Conservation (phyloP, 2,329 filamentous ascomycete genomes). For the Penicillium brasilianum region DNA sequence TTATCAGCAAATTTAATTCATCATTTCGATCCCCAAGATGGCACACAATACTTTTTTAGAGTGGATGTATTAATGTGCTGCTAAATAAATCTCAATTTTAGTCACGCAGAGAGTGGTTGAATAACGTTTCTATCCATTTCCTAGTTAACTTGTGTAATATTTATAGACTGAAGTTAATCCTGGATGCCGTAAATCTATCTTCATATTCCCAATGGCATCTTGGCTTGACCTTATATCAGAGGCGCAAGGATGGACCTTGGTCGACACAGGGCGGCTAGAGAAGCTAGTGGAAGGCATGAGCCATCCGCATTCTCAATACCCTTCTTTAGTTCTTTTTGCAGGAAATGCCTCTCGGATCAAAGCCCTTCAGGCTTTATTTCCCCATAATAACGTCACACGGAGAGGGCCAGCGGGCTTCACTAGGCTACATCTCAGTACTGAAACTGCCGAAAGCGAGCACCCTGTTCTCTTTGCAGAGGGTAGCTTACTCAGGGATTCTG, state of each 20-base stretch:
- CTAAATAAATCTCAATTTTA: no score
- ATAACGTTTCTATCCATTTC: no score
- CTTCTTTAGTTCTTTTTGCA: slow-evolving; percentile 18
- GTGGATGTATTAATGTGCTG: no score
- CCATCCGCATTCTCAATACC: slow-evolving; percentile 21
- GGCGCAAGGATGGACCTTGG: slow-evolving; percentile 15
- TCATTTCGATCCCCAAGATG: no score
- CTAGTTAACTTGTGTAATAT: no score
- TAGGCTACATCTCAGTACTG: slow-evolving; percentile 20
- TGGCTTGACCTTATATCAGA: slow-evolving; percentile 23
- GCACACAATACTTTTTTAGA: no score
- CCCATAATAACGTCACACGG: slow-evolving; percentile 24
- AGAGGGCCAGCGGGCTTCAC: slow-evolving; percentile 14
- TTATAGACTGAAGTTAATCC: no score
- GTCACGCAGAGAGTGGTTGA: no score
- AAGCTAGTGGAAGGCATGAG: slow-evolving; percentile 17
- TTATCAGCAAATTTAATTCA: no score
- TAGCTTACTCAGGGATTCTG: slow-evolving; percentile 3
- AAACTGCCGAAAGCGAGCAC: slow-evolving; percentile 13
- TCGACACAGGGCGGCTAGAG: slow-evolving; percentile 21
- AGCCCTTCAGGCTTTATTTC: slow-evolving; percentile 23
- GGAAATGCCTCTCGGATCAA: slow-evolving; percentile 21
- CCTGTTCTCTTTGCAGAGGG: slow-evolving; percentile 24
- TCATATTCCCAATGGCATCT: slow-evolving; percentile 14
- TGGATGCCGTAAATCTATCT: no score